These are phyloP conservation scores for Pseudoneurospora amorphoporcata DNA, from an alignment of 495 filamentous ascomycete species.

Conservation along the genomic window DNA sequence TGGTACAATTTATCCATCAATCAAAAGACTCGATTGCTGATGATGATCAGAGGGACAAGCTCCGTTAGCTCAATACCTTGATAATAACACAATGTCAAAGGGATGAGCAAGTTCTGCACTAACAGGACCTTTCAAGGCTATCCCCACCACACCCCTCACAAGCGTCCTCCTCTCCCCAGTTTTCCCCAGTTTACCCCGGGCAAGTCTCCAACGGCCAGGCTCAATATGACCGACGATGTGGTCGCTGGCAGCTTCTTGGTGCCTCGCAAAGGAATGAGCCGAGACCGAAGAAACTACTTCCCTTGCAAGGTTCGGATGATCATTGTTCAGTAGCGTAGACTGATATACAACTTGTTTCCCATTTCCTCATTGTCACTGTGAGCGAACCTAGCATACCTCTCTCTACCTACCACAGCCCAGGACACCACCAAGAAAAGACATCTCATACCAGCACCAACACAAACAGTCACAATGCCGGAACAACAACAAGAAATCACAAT, in stretches of 20 bases:
- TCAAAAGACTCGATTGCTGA: slow-evolving; percentile 10
- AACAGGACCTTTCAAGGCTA: not conserved
- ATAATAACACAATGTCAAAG: too few species aligned
- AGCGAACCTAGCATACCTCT: too few species aligned
- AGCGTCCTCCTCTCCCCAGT: not conserved
- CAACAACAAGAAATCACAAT: slow-evolving; percentile 54
- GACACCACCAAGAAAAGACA: too few species aligned
- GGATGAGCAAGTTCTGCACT: not conserved
- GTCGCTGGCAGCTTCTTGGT: not conserved
- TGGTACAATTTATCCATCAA: slow-evolving; percentile 26
- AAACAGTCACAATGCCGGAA: slow-evolving; percentile 21
- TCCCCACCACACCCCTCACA: slow-evolving; percentile 9
- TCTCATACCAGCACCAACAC: too few species aligned
- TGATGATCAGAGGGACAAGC: too few species aligned
- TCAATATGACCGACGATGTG: not conserved
- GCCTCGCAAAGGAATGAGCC: not conserved
- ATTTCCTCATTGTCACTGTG: too few species aligned
- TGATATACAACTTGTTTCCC: not conserved
- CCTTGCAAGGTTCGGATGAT: not conserved
- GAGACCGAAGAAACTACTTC: not conserved
- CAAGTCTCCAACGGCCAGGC: not conserved
- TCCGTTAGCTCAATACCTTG: not conserved
- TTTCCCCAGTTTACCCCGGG: not conserved
- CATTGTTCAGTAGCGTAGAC: not conserved
- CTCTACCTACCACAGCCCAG: too few species aligned